phyloP scores from a whole-genome alignment of 371 early-diverging fungal species.

The Mortierella sp. region DNA sequence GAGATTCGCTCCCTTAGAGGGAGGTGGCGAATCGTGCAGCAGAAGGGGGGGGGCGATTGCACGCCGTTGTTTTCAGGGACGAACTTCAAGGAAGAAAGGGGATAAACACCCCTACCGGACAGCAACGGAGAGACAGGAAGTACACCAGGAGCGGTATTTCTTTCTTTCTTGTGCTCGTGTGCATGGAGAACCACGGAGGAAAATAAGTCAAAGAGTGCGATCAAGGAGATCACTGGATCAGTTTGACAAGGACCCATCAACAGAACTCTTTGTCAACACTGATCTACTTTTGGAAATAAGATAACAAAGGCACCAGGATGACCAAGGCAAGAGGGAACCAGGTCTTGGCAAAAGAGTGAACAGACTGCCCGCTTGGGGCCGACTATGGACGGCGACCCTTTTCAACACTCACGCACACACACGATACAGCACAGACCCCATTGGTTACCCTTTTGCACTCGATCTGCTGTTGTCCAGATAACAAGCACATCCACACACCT shows the following conservation, averaged over 20 bases:
- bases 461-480: not conserved
- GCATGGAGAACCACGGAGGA: not conserved
- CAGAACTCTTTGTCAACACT: too few species aligned
- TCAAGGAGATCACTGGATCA: conserved; percentile 5
- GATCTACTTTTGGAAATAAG: not conserved
- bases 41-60: not conserved
- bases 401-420: not conserved
- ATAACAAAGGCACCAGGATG: not conserved
- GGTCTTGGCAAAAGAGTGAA: not conserved
- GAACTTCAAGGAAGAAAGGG: not conserved
- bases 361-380: not conserved
- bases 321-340: not conserved
- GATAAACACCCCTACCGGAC: not conserved
- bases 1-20: not conserved
- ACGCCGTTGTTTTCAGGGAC: not conserved
- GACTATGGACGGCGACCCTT: not conserved
- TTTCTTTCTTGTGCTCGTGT: not conserved
- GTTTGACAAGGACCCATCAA: not conserved
- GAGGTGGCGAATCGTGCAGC: not conserved
- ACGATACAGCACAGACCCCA: conserved; percentile 7
- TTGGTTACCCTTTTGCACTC: not conserved
- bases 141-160: conserved; percentile 4
- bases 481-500: not conserved
- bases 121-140: conserved; percentile 10
- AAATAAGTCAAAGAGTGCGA: not conserved